phyloP scores from a whole-genome alignment of 2,329 filamentous ascomycete species.

The Fusarium dimerum region DNA sequence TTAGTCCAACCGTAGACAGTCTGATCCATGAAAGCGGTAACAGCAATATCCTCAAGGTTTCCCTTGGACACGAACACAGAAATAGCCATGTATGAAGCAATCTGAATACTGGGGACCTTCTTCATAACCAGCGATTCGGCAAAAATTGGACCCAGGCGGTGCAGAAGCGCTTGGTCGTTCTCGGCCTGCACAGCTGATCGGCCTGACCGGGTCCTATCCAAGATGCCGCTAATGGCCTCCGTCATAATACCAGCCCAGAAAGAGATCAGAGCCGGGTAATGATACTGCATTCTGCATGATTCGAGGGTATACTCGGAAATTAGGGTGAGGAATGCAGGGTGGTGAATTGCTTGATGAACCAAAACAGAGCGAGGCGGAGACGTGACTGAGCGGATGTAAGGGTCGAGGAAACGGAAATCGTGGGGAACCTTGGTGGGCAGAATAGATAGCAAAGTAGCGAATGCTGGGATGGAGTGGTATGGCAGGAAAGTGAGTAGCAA shows the following conservation, averaged over 20 bases:
- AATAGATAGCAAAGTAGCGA: slow-evolving; percentile 84
- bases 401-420: slow-evolving; percentile 80
- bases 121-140: slow-evolving; percentile 77
- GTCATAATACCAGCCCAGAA: slow-evolving; percentile 92
- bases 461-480: slow-evolving; percentile 84
- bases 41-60: slow-evolving; percentile 72
- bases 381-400: slow-evolving; percentile 78
- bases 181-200: slow-evolving; percentile 74
- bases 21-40: slow-evolving; percentile 90
- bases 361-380: slow-evolving; percentile 78
- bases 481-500: slow-evolving; percentile 87
- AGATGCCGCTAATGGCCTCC: slow-evolving; percentile 79
- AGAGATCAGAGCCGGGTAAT: slow-evolving; percentile 75
- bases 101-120: slow-evolving; percentile 74
- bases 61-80: slow-evolving; percentile 84
- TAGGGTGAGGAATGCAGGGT: slow-evolving; percentile 71
- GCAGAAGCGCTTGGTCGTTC: slow-evolving; percentile 77
- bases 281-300: slow-evolving; percentile 68
- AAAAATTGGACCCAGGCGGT: slow-evolving; percentile 66
- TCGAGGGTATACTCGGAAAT: slow-evolving; percentile 80
- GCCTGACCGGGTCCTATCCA: slow-evolving; percentile 77
- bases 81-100: slow-evolving; percentile 90
- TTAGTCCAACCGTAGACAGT: slow-evolving; percentile 74
- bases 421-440: slow-evolving; percentile 73
- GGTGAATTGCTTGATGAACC: slow-evolving; percentile 80